Evolutionary conservation across 495 filamentous ascomycete genomes (phyloP).

Genomic region (Massariosphaeria phaeospora): DNA sequence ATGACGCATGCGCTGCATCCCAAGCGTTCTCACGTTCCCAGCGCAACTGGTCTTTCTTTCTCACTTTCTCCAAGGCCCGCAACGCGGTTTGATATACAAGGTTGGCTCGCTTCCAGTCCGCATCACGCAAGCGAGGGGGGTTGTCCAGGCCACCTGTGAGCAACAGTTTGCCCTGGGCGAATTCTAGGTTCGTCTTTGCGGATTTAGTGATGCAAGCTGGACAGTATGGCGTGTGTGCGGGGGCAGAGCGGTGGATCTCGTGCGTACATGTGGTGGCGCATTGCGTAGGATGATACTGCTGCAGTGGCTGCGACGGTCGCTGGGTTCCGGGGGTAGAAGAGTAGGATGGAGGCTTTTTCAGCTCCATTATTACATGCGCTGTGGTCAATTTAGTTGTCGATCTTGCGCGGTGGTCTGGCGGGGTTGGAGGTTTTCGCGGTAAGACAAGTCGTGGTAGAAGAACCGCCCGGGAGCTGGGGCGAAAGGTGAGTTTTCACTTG

Average conservation of each 20-base stretch:
- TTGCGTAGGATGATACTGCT: neutral
- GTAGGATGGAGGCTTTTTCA: no score
- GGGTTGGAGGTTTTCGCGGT: no score
- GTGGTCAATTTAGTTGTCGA: no score
- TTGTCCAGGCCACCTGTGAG: neutral
- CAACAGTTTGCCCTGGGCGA: neutral
- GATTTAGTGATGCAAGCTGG: neutral
- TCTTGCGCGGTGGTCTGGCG: no score
- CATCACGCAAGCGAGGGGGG: neutral
- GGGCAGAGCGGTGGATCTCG: neutral
- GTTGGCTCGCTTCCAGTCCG: neutral
- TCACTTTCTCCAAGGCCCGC: neutral
- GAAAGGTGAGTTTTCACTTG: no score
- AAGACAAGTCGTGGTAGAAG: no score
- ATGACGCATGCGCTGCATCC: neutral
- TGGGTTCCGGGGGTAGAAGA: no score
- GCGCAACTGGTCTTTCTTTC: neutral
- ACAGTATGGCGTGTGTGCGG: neutral
- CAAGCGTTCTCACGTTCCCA: conserved; percentile 2
- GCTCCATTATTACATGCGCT: no score
- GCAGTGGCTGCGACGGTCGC: no score
- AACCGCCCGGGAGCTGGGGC: no score
- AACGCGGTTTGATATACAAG: neutral
- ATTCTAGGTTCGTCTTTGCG: neutral
- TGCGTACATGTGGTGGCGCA: neutral